Percentiles rank a stretch among this genome's conserved stretches.
phyloP scores from a whole-genome alignment of 2,329 filamentous ascomycete genomes.

The Trematosphaeria pertusa region DNA sequence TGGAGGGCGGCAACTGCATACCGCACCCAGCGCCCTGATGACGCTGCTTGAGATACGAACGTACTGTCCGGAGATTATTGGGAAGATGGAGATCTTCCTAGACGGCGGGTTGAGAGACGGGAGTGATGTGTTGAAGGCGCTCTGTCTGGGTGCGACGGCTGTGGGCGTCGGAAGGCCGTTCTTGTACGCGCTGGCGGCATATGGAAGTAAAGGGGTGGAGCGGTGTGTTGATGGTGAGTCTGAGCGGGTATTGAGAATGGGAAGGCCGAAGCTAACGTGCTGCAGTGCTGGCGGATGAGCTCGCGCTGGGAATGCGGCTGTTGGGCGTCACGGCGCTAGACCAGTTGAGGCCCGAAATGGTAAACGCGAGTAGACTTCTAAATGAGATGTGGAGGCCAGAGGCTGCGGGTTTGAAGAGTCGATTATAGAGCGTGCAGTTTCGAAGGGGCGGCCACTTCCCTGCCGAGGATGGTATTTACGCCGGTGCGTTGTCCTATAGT shows the following conservation, averaged over 20 bases:
- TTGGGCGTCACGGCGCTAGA: slow-evolving; percentile 68
- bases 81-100: slow-evolving; percentile 46
- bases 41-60: slow-evolving; percentile 47
- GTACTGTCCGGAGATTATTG: slow-evolving; percentile 45
- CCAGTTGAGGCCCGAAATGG: slow-evolving; percentile 66
- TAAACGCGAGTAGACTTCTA: slow-evolving; percentile 55
- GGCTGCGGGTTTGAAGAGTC: slow-evolving; percentile 27
- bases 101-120: slow-evolving; percentile 49
- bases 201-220: slow-evolving; percentile 46
- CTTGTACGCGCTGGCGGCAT: slow-evolving; percentile 47
- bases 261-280: slow-evolving; percentile 10
- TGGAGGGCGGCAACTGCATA: slow-evolving; percentile 61
- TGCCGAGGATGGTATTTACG: no score
- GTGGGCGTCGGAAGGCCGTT: slow-evolving; percentile 49
- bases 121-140: slow-evolving; percentile 48
- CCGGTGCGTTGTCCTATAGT: no score
- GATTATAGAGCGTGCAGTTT: slow-evolving; percentile 24
- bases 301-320: slow-evolving; percentile 71
- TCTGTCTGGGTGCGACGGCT: slow-evolving; percentile 49
- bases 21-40: slow-evolving; percentile 45
- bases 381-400: slow-evolving; percentile 47
- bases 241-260: background rate
- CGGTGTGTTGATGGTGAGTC: slow-evolving; percentile 46
- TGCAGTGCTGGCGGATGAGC: slow-evolving; percentile 60
- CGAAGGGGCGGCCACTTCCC: no score